These are phyloP conservation scores for Berberis vulgaris DNA, from an alignment of 164 flowering plant species.

Conservation along the genomic window DNA sequence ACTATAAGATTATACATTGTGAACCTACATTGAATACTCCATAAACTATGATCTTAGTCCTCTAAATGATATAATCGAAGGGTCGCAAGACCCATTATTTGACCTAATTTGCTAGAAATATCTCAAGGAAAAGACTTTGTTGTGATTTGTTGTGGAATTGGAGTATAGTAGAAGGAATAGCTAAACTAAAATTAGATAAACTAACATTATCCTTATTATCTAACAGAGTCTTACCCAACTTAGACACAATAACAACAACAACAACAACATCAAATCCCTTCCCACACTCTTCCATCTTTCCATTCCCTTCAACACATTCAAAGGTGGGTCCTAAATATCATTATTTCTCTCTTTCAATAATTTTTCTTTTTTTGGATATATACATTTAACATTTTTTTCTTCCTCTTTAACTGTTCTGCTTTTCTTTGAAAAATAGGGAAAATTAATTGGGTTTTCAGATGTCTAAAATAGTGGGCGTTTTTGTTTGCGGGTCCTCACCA, in stretches of 20 bases:
- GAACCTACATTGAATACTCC: too few relatives aligned
- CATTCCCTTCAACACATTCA: background rate
- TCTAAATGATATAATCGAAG: too few relatives aligned
- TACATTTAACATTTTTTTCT: background rate
- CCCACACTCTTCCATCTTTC: slow-evolving; percentile 6
- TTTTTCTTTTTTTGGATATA: background rate
- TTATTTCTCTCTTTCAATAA: slow-evolving; percentile 1
- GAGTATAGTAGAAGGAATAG: slow-evolving; percentile 5
- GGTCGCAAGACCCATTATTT: too few relatives aligned
- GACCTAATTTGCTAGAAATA: too few relatives aligned
- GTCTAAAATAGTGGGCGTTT: slow-evolving; percentile 1
- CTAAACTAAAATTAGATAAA: slow-evolving; percentile 24
- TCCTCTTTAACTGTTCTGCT: background rate
- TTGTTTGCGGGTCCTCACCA: slow-evolving; percentile 7
- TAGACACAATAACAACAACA: slow-evolving; percentile 1
- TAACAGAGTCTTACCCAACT: slow-evolving; percentile 28
- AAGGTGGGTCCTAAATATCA: slow-evolving; percentile 2
- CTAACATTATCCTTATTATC: slow-evolving; percentile 21
- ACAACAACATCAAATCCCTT: slow-evolving; percentile 3
- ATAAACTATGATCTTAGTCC: too few relatives aligned
- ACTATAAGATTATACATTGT: too few relatives aligned
- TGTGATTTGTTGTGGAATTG: slow-evolving; percentile 1
- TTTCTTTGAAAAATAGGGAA: background rate
- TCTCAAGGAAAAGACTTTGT: background rate
- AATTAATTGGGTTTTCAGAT: background rate